Evolutionary conservation across 495 filamentous ascomycete genomes (phyloP).

Genomic region (Trichodelitschia bisporula): DNA sequence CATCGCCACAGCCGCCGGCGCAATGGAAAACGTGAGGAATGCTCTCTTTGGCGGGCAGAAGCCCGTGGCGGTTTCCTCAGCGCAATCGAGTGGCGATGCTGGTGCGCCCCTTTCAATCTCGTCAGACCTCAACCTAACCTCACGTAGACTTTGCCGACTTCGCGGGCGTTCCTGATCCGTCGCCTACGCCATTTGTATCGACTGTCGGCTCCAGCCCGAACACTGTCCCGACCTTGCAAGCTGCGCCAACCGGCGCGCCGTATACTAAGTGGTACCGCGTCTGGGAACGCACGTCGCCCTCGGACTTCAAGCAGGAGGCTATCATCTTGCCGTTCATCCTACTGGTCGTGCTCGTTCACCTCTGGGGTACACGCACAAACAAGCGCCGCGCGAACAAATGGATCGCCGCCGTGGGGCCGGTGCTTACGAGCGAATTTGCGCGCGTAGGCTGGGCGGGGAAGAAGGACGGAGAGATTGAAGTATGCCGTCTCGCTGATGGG

Average conservation of each 20-base stretch:
- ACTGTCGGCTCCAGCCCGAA: conserved; percentile 19
- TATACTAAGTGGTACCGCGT: conserved; percentile 95
- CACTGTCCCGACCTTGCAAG: conserved; percentile 21
- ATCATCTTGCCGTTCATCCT: conserved; percentile 52
- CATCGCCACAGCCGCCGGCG: too few species aligned
- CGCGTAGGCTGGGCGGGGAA: conserved; percentile 51
- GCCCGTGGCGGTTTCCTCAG: too few species aligned
- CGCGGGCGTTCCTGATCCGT: conserved; percentile 15
- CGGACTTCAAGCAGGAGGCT: conserved; percentile 72
- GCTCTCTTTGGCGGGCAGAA: too few species aligned
- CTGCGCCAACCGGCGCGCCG: conserved; percentile 18
- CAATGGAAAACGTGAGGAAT: too few species aligned
- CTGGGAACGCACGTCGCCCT: conserved; percentile 60
- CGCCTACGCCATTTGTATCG: conserved; percentile 17
- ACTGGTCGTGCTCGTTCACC: conserved; percentile 48
- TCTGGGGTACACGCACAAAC: conserved; percentile 66
- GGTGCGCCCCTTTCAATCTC: conserved; percentile 5
- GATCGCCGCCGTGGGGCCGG: conserved; percentile 45
- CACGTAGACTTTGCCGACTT: conserved; percentile 27
- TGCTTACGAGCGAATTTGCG: conserved; percentile 62
- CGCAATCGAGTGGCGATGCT: too few species aligned
- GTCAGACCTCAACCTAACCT: too few species aligned
- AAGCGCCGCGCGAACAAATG: conserved; percentile 55
- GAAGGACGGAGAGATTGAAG: conserved; percentile 20
- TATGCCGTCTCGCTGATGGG: conserved; percentile 18